Percentiles rank a stretch among this genome's conserved stretches.
phyloP scores from a whole-genome alignment of 2,329 filamentous ascomycete species.

The Monilinia fructigena region DNA sequence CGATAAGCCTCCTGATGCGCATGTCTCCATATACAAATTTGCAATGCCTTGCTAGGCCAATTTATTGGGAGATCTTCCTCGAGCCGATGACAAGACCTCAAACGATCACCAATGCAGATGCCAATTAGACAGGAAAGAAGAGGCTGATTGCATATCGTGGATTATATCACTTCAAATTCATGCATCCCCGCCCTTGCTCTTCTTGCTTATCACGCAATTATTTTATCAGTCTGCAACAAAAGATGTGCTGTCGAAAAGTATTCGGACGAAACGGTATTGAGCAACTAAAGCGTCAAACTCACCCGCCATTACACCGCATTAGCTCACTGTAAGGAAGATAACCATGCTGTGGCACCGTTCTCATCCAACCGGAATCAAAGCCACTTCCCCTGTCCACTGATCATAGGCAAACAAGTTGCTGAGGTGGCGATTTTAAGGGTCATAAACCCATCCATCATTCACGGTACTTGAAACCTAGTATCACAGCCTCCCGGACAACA shows the following conservation, averaged over 20 bases:
- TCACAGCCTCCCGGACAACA: neutral
- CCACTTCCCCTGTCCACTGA: slow-evolving; percentile 5
- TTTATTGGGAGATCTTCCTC: neutral
- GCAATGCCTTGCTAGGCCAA: no score
- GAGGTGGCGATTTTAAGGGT: neutral
- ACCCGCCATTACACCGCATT: slow-evolving; percentile 21
- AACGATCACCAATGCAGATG: neutral
- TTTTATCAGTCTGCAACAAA: neutral
- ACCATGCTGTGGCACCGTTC: neutral
- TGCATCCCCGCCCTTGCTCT: neutral
- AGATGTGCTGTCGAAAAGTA: slow-evolving; percentile 4
- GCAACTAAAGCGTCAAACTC: slow-evolving; percentile 6
- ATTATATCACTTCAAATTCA: neutral
- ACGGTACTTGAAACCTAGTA: neutral
- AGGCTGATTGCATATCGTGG: neutral
- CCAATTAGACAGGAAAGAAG: neutral
- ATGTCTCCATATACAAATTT: neutral
- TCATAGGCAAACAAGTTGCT: slow-evolving; percentile 3
- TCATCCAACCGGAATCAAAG: slow-evolving; percentile 13
- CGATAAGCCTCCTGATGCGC: neutral
- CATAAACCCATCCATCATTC: slow-evolving; percentile 2
- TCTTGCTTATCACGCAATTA: slow-evolving; percentile 2
- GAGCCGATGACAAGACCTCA: neutral
- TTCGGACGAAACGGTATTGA: slow-evolving; percentile 9
- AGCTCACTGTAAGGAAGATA: slow-evolving; percentile 5